Conservation (phyloP, 495 filamentous ascomycete species). For the Penicillium dipodomyicola region DNA sequence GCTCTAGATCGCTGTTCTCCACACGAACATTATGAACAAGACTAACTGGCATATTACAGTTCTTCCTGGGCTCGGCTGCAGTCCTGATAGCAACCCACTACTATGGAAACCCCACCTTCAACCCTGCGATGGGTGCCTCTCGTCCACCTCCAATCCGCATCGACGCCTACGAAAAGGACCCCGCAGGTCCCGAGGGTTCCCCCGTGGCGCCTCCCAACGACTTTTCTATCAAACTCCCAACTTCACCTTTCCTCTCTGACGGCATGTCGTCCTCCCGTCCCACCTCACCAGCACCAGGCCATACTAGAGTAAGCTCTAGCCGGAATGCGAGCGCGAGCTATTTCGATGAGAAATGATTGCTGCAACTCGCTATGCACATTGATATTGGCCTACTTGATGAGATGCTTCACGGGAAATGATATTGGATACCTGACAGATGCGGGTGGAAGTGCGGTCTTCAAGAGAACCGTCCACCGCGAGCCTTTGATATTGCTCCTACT, state of each 20-base stretch:
- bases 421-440: conserved; percentile 24
- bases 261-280: conserved; percentile 65
- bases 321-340: conserved; percentile 34
- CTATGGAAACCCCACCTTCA: conserved; percentile 57
- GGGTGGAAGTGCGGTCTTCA: conserved; percentile 4
- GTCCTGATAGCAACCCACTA: conserved; percentile 81
- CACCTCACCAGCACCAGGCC: conserved; percentile 55
- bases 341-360: conserved; percentile 33
- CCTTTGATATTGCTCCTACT: conserved; percentile 3
- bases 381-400: not conserved
- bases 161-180: conserved; percentile 68
- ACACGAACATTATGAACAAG: not conserved
- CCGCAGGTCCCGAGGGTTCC: conserved; percentile 49
- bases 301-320: conserved; percentile 44
- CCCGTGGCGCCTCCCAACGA: conserved; percentile 40
- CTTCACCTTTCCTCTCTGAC: conserved; percentile 51
- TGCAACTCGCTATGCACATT: not conserved
- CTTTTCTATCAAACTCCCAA: conserved; percentile 52
- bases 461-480: not conserved
- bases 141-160: conserved; percentile 75
- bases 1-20: not conserved
- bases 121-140: conserved; percentile 37
- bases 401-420: conserved; percentile 19
- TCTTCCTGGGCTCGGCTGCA: conserved; percentile 70
- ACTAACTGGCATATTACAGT: conserved; percentile 54